Evolutionary conservation across 192 early-diverging fungal species (phyloP).

Genomic region (Physocladia obscura): DNA sequence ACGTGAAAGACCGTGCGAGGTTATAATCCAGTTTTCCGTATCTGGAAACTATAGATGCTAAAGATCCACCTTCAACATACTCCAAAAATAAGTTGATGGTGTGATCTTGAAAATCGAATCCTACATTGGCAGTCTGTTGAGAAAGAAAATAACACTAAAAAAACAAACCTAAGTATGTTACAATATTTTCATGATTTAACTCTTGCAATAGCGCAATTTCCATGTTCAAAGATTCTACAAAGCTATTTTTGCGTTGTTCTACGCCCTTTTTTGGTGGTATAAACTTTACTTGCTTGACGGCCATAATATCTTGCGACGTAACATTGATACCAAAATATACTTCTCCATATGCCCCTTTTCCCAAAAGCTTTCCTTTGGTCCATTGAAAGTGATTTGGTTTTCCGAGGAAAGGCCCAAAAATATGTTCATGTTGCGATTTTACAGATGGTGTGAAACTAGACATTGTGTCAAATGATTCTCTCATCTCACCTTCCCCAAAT

Average conservation of each 20-base stretch:
- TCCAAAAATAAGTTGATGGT: slow-evolving; percentile 92
- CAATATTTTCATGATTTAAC: slow-evolving; percentile 93
- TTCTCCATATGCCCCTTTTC: slow-evolving; percentile 87
- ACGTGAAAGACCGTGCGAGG: slow-evolving; percentile 79
- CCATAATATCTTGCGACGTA: slow-evolving; percentile 79
- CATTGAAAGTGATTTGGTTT: slow-evolving; percentile 54
- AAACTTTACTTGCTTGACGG: slow-evolving; percentile 54
- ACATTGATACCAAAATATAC: slow-evolving; percentile 92
- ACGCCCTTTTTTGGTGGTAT: background rate
- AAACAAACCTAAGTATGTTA: slow-evolving; percentile 80
- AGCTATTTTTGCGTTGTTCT: slow-evolving; percentile 38
- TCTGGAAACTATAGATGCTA: slow-evolving; percentile 78
- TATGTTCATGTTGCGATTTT: background rate
- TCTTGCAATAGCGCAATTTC: slow-evolving; percentile 90
- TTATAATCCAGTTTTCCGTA: slow-evolving; percentile 87
- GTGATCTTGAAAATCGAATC: slow-evolving; percentile 73
- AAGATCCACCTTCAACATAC: slow-evolving; percentile 96
- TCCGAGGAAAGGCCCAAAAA: background rate
- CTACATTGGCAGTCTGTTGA: slow-evolving; percentile 40
- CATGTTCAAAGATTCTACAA: slow-evolving; percentile 83
- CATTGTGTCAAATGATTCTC: background rate
- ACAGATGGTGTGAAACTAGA: background rate
- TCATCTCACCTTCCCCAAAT: background rate
- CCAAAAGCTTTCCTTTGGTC: slow-evolving; percentile 92
- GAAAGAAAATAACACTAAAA: background rate